A percentile compares a stretch with the other conserved stretches of the same genome.
These are phyloP conservation scores for Starmera caribaea DNA, from an alignment of 805 yeast genomes.

Conservation along the genomic window DNA sequence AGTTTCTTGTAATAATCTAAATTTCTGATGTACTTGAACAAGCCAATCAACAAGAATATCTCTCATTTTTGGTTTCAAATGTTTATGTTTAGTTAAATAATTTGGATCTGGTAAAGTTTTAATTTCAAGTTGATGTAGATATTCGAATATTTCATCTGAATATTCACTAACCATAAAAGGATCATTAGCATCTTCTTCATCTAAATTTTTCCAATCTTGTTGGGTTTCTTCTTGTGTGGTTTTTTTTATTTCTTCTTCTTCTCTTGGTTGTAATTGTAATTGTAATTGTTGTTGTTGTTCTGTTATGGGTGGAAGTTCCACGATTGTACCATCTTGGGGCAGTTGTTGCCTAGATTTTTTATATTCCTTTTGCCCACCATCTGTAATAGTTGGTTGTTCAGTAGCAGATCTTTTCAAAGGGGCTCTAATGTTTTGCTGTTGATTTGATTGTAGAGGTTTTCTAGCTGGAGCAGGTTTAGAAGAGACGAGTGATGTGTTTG, in stretches of 20 bases:
- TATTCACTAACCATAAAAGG: conserved; percentile 92
- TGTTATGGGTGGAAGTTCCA: too few species aligned
- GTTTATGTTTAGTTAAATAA: conserved; percentile 31
- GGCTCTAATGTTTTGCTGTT: not conserved
- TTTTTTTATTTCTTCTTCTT: too few species aligned
- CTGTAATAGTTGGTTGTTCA: not conserved
- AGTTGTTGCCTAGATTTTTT: too few species aligned
- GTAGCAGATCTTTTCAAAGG: not conserved
- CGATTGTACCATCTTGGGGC: too few species aligned
- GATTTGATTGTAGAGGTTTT: not conserved
- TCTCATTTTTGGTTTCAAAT: conserved; percentile 45
- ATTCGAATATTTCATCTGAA: conserved; percentile 77
- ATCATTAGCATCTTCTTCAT: conserved; percentile 70
- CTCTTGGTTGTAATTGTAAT: too few species aligned
- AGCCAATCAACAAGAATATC: conserved; percentile 88
- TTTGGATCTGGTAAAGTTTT: conserved; percentile 53
- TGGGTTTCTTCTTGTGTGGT: conserved; percentile 4
- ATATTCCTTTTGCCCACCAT: too few species aligned
- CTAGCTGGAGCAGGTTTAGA: not conserved
- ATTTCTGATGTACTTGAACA: conserved; percentile 79
- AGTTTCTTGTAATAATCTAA: conserved; percentile 80
- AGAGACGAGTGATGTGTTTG: not conserved
- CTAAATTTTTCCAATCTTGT: conserved; percentile 62
- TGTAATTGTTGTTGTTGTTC: too few species aligned
- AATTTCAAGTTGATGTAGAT: conserved; percentile 62